A percentile compares a stretch with the other conserved stretches of the same genome.
Evolutionary conservation across 305 asterid genomes (phyloP).

Genomic region (Withania somnifera): DNA sequence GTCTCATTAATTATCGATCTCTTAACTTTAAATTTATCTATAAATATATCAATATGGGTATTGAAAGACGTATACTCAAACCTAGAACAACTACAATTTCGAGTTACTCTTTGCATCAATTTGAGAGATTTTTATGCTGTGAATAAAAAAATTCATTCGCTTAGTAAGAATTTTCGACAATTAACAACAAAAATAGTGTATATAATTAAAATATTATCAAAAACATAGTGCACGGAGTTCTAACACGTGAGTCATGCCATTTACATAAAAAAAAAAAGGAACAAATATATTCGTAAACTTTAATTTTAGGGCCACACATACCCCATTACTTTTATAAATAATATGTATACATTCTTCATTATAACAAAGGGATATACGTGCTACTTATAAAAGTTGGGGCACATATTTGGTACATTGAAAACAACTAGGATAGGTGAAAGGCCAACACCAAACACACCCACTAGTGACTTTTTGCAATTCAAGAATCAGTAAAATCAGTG

Average conservation of each 20-base stretch:
- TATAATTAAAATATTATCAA: background rate
- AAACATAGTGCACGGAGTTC: background rate
- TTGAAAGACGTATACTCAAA: background rate
- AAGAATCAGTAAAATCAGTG: background rate
- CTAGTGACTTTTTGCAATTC: background rate
- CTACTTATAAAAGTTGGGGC: no score
- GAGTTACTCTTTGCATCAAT: background rate
- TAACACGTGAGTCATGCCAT: no score
- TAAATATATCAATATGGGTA: no score
- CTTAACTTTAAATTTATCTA: no score
- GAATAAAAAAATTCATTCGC: background rate
- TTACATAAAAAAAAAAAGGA: no score
- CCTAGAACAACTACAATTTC: background rate
- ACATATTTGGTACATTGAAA: no score
- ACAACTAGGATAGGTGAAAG: slow-evolving; percentile 25
- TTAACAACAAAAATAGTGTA: background rate
- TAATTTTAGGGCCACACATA: no score
- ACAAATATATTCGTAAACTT: no score
- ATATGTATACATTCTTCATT: no score
- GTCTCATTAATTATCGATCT: background rate
- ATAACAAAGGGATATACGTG: no score
- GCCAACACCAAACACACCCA: slow-evolving; percentile 31
- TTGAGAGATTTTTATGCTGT: background rate
- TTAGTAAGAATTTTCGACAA: background rate
- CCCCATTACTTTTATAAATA: no score